phyloP scores from a whole-genome alignment of 2,329 filamentous ascomycete species.

The Xylaria sp. region DNA sequence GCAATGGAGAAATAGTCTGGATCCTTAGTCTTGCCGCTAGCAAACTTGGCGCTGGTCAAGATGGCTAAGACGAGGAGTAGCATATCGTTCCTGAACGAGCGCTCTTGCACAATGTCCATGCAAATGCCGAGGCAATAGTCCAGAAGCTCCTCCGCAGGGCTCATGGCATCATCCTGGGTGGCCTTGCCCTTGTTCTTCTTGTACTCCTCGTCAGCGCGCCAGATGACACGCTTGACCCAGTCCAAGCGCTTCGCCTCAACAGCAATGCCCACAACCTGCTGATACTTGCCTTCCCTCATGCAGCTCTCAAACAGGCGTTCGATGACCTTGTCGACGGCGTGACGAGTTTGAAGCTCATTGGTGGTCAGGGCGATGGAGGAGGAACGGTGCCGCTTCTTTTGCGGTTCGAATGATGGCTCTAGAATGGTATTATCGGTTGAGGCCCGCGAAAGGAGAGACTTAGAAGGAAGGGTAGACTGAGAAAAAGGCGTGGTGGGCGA shows the following conservation, averaged over 20 bases:
- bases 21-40: constrained; percentile 79
- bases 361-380: constrained; percentile 72
- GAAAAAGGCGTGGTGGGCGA: constrained; percentile 96
- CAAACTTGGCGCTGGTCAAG: constrained; percentile 61
- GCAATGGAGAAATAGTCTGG: constrained; percentile 99
- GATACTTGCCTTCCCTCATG: constrained; percentile 85
- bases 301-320: constrained; percentile 92
- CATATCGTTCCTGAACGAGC: constrained; percentile 84
- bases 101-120: constrained; percentile 97
- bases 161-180: constrained; percentile 60
- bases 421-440: constrained; percentile 71
- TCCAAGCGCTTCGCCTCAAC: constrained; percentile 94
- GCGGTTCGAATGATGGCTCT: constrained; percentile 66
- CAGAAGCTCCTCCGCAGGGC: constrained; percentile 89
- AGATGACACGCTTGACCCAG: constrained; percentile 85
- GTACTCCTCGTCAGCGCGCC: constrained; percentile 87
- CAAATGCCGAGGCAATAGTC: constrained; percentile 96
- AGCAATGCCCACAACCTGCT: constrained; percentile 95
- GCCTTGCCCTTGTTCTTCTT: constrained; percentile 73
- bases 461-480: constrained; percentile 90
- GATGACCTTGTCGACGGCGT: constrained; percentile 83
- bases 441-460: constrained; percentile 90
- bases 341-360: constrained; percentile 74
- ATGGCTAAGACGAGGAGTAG: constrained; percentile 91
- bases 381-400: constrained; percentile 63